These are phyloP conservation scores for Rhodotorula diobovata DNA, from an alignment of 768 basidiomycete species.

Conservation along the genomic window DNA sequence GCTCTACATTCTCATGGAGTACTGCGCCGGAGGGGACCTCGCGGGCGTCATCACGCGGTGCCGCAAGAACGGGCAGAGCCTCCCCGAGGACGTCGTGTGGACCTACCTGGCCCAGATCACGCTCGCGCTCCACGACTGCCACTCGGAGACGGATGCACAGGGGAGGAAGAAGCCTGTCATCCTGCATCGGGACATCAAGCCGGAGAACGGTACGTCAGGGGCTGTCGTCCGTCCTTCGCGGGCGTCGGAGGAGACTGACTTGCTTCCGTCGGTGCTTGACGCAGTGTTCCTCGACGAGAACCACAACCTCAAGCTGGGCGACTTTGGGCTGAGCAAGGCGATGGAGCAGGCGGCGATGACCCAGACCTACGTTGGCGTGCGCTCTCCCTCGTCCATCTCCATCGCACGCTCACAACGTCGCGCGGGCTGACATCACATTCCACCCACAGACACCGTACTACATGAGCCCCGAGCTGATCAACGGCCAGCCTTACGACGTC, in stretches of 20 bases:
- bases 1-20: conserved; percentile 98
- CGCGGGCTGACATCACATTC: no score
- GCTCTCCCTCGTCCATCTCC: conserved; percentile 48
- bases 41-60: conserved; percentile 69
- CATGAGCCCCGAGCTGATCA: conserved; percentile 98
- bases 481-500: conserved; percentile 93
- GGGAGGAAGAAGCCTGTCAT: conserved; percentile 51
- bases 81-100: conserved; percentile 89
- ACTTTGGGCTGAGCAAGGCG: conserved; percentile 93
- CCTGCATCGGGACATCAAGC: conserved; percentile 91
- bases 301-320: conserved; percentile 87
- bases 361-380: conserved; percentile 91
- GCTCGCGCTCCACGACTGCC: conserved; percentile 84
- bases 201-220: conserved; percentile 74
- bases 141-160: conserved; percentile 48
- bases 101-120: conserved; percentile 90
- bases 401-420: no score
- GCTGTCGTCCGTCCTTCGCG: background rate
- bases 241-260: background rate
- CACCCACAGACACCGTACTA: conserved; percentile 86
- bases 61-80: conserved; percentile 40
- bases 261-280: no score
- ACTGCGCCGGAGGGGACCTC: conserved; percentile 94
- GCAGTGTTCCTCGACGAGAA: conserved; percentile 82
- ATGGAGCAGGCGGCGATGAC: conserved; percentile 83